A percentile compares a stretch with the other conserved stretches of the same genome.
These are phyloP conservation scores for Blastobotrys attinorum DNA, from an alignment of 805 yeast species.

Conservation along the genomic window DNA sequence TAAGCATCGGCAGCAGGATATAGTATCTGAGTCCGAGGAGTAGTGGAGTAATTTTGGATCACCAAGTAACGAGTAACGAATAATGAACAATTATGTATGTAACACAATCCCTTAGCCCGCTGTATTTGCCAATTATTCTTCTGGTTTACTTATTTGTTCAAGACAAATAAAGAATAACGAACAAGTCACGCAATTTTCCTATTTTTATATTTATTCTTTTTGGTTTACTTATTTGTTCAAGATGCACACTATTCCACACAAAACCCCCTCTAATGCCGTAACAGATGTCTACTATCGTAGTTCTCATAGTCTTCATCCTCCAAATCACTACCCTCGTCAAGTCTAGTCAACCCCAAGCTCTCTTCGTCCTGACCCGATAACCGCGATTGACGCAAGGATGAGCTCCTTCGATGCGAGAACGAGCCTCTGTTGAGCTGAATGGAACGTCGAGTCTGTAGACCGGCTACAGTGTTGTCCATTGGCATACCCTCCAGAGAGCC, in stretches of 20 bases:
- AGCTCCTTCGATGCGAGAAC: conserved; percentile 21
- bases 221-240: too few species aligned
- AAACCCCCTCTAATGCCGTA: background rate
- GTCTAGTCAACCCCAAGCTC: conserved; percentile 27
- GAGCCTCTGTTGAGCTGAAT: conserved; percentile 50
- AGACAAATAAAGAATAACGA: too few species aligned
- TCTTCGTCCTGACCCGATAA: conserved; percentile 28
- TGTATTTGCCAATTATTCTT: too few species aligned
- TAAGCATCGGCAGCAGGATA: background rate
- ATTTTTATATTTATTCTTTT: too few species aligned
- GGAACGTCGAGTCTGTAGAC: conserved; percentile 68
- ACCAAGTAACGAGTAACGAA: too few species aligned
- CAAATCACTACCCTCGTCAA: conserved; percentile 23
- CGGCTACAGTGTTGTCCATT: conserved; percentile 75
- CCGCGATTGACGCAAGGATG: conserved; percentile 24
- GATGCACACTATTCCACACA: background rate
- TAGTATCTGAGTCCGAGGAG: background rate
- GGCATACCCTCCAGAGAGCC: conserved; percentile 65
- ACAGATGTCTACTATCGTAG: background rate
- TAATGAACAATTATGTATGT: too few species aligned
- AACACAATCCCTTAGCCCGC: too few species aligned
- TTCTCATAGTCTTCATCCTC: conserved; percentile 7
- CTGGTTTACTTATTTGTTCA: too few species aligned
- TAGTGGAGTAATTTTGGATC: too few species aligned
- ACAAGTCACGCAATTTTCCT: too few species aligned